phyloP scores from a whole-genome alignment of 2,329 filamentous ascomycete genomes.

The Lachnellula subtilissima region DNA sequence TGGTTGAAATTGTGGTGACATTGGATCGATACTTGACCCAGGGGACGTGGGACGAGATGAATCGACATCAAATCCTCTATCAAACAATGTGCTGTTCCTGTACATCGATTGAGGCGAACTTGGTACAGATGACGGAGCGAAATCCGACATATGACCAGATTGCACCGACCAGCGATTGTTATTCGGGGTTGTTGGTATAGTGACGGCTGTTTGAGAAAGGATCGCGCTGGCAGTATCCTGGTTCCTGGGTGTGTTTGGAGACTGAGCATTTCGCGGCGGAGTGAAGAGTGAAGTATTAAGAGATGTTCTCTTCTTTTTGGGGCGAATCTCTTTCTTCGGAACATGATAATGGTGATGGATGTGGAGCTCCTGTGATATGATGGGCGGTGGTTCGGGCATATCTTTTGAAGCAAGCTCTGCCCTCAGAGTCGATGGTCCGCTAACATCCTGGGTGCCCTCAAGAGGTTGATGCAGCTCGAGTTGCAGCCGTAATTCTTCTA shows the following conservation, averaged over 20 bases:
- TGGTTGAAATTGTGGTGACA: constrained; percentile 53
- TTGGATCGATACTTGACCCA: constrained; percentile 67
- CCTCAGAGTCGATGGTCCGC: constrained; percentile 52
- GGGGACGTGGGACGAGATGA: constrained; percentile 77
- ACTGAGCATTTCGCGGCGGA: constrained; percentile 40
- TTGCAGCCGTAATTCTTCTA: constrained; percentile 79
- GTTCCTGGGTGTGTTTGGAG: constrained; percentile 36
- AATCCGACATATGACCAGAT: constrained; percentile 57
- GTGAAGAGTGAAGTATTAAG: constrained; percentile 59
- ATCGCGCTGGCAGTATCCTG: constrained; percentile 36
- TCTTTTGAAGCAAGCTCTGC: constrained; percentile 62
- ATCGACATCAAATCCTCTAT: constrained; percentile 57
- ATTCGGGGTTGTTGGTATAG: constrained; percentile 43
- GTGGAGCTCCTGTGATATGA: constrained; percentile 70
- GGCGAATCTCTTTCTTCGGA: constrained; percentile 55
- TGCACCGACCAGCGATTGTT: constrained; percentile 59
- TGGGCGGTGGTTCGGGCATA: constrained; percentile 24
- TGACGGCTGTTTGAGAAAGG: constrained; percentile 44
- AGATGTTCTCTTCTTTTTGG: constrained; percentile 68
- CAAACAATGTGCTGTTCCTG: constrained; percentile 72
- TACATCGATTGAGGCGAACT: constrained; percentile 76
- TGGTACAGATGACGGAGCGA: constrained; percentile 67
- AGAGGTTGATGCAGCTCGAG: constrained; percentile 73
- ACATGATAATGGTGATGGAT: constrained; percentile 94
- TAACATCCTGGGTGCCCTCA: constrained; percentile 28